These are phyloP conservation scores for Boletellus sp. DNA, from an alignment of 768 basidiomycete genomes.

Conservation along the genomic window DNA sequence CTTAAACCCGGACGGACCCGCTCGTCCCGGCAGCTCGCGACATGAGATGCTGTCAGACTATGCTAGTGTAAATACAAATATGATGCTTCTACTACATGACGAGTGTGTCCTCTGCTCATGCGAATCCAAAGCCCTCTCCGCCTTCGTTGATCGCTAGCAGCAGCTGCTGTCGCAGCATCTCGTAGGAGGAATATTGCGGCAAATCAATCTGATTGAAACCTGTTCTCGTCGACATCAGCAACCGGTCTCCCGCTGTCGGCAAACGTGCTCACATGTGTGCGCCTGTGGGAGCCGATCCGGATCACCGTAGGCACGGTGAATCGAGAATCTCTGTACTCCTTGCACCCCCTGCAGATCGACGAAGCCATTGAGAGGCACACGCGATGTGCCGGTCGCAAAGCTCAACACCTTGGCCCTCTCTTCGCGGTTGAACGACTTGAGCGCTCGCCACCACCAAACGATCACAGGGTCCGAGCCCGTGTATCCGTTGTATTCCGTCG, in stretches of 20 bases:
- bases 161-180: slow-evolving; percentile 89
- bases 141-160: slow-evolving; percentile 93
- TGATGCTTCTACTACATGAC: slow-evolving; percentile 30
- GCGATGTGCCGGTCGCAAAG: slow-evolving; percentile 91
- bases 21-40: no score
- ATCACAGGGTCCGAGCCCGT: slow-evolving; percentile 90
- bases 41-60: slow-evolving; percentile 1
- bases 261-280: slow-evolving; percentile 68
- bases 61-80: slow-evolving; percentile 35
- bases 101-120: slow-evolving; percentile 28
- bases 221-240: slow-evolving; percentile 30
- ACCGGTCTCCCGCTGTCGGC: background rate
- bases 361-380: slow-evolving; percentile 93
- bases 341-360: slow-evolving; percentile 93
- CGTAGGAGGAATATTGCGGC: slow-evolving; percentile 93
- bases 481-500: slow-evolving; percentile 89
- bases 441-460: slow-evolving; percentile 98
- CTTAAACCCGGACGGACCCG: background rate
- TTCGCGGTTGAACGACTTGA: slow-evolving; percentile 95
- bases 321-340: slow-evolving; percentile 92
- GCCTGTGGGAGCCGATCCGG: slow-evolving; percentile 83
- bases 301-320: slow-evolving; percentile 89
- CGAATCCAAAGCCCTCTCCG: slow-evolving; percentile 92
- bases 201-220: slow-evolving; percentile 95
- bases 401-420: slow-evolving; percentile 96